Evolutionary conservation across 176 grass and related monocot genomes (phyloP), one percentile per base, ranked within the genome.

Genomic region (Triticum timopheevii): DNA sequence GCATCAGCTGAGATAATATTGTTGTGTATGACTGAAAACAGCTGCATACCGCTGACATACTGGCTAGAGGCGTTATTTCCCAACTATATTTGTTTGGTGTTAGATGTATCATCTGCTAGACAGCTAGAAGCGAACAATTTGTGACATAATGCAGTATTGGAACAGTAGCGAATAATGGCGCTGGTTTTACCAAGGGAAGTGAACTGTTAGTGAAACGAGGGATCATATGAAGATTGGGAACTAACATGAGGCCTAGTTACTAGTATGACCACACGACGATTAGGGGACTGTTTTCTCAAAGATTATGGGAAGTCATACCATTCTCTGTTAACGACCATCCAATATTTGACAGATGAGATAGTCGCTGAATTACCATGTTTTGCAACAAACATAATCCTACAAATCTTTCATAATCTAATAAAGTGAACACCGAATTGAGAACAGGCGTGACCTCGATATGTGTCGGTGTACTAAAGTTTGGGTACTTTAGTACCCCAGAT

Each of bases 401-500:
- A 25, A 64, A 64, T 64, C 61, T 6, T 12, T 27, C 23, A 4
- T 13, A 5, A 23, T 63, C 27, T 61, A n/a, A 19, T 10, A 62
- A 35, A 54, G 50, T 19, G 50, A 59, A 38, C 34, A 38, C 38
- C 7, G 0, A 64, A 68, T 49, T 31, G 33, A 45, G 7, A 65
- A 54, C 12, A 49, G 65, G 12, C 10, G 81, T 44, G 73, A 98
- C 96, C 91, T 98, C 96, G 10, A 31, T 3, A 31, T 31, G 31
- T 31, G 31, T 31, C 31, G 31, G 31, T 31, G 31, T 31, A 31
- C 31, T 31, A 31, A 31, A 31, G 31, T 31, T 31, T 31, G 31
- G 31, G 3, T 31, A 31, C 31, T 31, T 31, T 31, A 31, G 31
- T 31, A 31, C 31, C 31, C 31, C 31, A 31, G 31, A 31, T 3